These are phyloP conservation scores for Erysiphe neolycopersici DNA, from an alignment of 2,329 filamentous ascomycete species.

Conservation along the genomic window DNA sequence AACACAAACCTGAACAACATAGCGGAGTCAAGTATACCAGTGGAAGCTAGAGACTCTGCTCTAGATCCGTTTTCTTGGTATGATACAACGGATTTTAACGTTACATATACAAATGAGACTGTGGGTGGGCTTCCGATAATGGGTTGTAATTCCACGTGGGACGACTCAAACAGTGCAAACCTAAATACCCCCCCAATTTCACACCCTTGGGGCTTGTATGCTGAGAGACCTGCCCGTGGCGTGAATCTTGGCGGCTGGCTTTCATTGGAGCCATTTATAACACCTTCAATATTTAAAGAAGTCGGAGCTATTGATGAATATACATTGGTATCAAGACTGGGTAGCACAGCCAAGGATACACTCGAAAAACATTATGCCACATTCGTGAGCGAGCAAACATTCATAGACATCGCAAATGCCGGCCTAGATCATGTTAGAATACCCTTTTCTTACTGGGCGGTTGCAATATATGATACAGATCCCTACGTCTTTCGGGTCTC, in stretches of 20 bases:
- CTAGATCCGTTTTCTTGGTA: slow-evolving; percentile 83
- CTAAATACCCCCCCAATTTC: slow-evolving; percentile 52
- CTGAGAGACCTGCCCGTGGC: slow-evolving; percentile 52
- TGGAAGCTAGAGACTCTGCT: slow-evolving; percentile 21
- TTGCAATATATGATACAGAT: slow-evolving; percentile 58
- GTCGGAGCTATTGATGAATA: slow-evolving; percentile 43
- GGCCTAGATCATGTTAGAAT: slow-evolving; percentile 95
- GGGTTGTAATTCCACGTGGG: slow-evolving; percentile 63
- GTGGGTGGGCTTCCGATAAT: slow-evolving; percentile 72
- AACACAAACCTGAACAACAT: slow-evolving; percentile 25
- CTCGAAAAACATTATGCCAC: slow-evolving; percentile 80
- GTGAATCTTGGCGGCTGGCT: slow-evolving; percentile 92
- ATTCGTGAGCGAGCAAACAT: slow-evolving; percentile 65
- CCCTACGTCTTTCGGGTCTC: slow-evolving; percentile 66
- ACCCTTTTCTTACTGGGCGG: slow-evolving; percentile 84
- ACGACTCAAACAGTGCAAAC: slow-evolving; percentile 58
- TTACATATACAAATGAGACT: slow-evolving; percentile 65
- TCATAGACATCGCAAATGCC: slow-evolving; percentile 57
- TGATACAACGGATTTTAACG: slow-evolving; percentile 71
- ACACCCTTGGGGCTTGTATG: slow-evolving; percentile 50
- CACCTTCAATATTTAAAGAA: slow-evolving; percentile 65
- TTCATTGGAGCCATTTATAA: slow-evolving; percentile 80
- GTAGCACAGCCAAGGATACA: slow-evolving; percentile 31
- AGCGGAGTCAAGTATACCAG: slow-evolving; percentile 15
- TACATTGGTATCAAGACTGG: slow-evolving; percentile 47